Percentiles rank a stretch among this genome's conserved stretches.
phyloP scores from a whole-genome alignment of 176 grass and related monocot genomes.

The Guadua angustifolia region DNA sequence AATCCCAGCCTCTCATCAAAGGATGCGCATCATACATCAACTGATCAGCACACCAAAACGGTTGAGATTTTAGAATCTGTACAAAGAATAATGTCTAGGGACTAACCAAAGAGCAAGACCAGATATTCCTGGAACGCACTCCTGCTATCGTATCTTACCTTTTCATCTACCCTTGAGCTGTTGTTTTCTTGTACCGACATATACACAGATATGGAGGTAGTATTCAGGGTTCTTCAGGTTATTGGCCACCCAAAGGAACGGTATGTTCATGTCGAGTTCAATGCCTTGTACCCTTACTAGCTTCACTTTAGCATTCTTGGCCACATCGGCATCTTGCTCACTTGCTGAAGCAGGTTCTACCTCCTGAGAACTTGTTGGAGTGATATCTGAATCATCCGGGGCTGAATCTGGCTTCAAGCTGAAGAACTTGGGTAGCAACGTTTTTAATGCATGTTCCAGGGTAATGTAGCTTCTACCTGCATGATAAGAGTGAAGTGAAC shows the following conservation, averaged over 20 bases:
- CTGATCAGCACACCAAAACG: slow-evolving; percentile 4
- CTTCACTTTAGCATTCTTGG: slow-evolving; percentile 48
- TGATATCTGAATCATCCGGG: slow-evolving; percentile 32
- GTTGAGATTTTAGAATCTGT: slow-evolving; percentile 28
- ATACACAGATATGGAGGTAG: slow-evolving; percentile 84
- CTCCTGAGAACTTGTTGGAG: slow-evolving; percentile 17
- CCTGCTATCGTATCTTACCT: slow-evolving; percentile 7
- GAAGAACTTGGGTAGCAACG: slow-evolving; percentile 76
- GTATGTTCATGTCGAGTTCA: slow-evolving; percentile 72
- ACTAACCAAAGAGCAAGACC: slow-evolving; percentile 46
- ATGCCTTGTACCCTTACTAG: slow-evolving; percentile 89
- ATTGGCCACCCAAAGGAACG: slow-evolving; percentile 90
- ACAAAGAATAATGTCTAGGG: slow-evolving; percentile 39
- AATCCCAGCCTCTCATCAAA: background rate
- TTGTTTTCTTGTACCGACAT: slow-evolving; percentile 47
- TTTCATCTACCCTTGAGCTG: slow-evolving; percentile 28
- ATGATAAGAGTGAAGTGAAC: background rate
- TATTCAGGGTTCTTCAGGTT: slow-evolving; percentile 83
- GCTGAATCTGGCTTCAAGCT: slow-evolving; percentile 28
- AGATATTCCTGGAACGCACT: background rate
- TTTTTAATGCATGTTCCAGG: slow-evolving; percentile 63
- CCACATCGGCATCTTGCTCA: background rate
- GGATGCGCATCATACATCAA: background rate
- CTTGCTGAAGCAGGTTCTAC: background rate
- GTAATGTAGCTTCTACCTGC: slow-evolving; percentile 65